Evolutionary conservation across 2,329 filamentous ascomycete species (phyloP), one percentile per base, ranked within the genome.

Genomic region (Claviceps purpurea): DNA sequence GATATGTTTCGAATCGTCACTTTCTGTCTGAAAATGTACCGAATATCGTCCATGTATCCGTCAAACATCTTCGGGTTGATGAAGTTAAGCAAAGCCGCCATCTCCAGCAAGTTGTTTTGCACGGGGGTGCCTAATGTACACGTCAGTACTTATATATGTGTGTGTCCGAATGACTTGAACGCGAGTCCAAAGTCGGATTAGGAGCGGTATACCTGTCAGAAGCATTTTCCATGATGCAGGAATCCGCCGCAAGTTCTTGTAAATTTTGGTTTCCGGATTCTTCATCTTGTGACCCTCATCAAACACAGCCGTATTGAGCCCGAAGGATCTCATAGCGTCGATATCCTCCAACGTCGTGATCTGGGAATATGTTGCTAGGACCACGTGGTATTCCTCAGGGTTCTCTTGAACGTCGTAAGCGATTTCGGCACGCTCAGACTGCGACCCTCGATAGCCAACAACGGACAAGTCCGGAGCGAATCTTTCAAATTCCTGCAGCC

Each of bases 251-350:
- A 97, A 74, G 55, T 87, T 84, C 60, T 81, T 79, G 66, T 96
- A 96, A 5, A 88, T 77, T 50, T 87, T 81, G 0, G 90, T 94
- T 47, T 83, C 82, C 2, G 84, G 83, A 64, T 95, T 97, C 70
- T 95, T 95, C 65, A 98, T 73, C 62, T 88, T 83, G 68, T 98
- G 93, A 0, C 91, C 93, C 68, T 98, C 93, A 63, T 98, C 93
- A 61, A 89, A 98, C 11, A 98, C 84, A 59, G 77, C 76, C 1
- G 73, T 71, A 53, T 78, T 74, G 5, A 78, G 71, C 8, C 68
- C 59, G 47, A 80, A 66, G 7, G 66, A 68, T 41, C 70, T 69
- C 59, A 82, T 69, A 41, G 74, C 75, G 43, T 69, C 65, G 14
- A 79, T 64, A 53, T 81, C 78, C 4, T 72, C 71, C 42, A 65